Conservation (phyloP, 495 filamentous ascomycete genomes). For the Corynascus novoguineensis region DNA sequence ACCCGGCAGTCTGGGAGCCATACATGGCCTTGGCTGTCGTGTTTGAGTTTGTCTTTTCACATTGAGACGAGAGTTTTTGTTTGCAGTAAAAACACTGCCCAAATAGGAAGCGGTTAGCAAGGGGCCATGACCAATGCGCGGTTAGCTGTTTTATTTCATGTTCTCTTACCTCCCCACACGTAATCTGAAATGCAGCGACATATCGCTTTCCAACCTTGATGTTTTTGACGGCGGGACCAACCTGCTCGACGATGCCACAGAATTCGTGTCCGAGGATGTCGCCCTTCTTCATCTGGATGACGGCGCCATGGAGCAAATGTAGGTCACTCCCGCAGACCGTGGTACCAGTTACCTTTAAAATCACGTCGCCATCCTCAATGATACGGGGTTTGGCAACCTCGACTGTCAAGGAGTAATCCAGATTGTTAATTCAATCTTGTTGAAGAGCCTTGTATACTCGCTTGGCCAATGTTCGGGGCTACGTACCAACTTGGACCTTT, state of each 20-base stretch:
- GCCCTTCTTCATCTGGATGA: constrained; percentile 70
- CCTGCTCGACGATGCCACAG: constrained; percentile 70
- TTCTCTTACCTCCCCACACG: constrained; percentile 50
- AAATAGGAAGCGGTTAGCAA: background rate
- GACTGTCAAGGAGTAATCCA: constrained; percentile 30
- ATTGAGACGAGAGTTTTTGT: constrained; percentile 67
- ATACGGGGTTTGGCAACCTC: constrained; percentile 65
- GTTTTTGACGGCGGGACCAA: constrained; percentile 58
- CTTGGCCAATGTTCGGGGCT: background rate
- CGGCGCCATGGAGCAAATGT: constrained; percentile 65
- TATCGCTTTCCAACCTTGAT: constrained; percentile 63
- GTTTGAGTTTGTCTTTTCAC: constrained; percentile 72
- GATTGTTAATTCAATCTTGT: too few relatives aligned
- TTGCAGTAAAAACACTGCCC: constrained; percentile 67
- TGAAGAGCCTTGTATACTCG: background rate
- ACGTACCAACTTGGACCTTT: constrained; percentile 50
- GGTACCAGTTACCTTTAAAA: constrained; percentile 76
- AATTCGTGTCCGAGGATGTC: constrained; percentile 92
- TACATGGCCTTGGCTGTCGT: constrained; percentile 67
- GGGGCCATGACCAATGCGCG: background rate
- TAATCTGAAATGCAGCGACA: constrained; percentile 83
- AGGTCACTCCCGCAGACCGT: constrained; percentile 87
- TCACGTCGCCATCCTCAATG: constrained; percentile 69
- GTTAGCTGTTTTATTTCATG: too few relatives aligned
- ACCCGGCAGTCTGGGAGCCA: constrained; percentile 64